phyloP scores from a whole-genome alignment of 306 rosid species.

The Luffa acutangula region DNA sequence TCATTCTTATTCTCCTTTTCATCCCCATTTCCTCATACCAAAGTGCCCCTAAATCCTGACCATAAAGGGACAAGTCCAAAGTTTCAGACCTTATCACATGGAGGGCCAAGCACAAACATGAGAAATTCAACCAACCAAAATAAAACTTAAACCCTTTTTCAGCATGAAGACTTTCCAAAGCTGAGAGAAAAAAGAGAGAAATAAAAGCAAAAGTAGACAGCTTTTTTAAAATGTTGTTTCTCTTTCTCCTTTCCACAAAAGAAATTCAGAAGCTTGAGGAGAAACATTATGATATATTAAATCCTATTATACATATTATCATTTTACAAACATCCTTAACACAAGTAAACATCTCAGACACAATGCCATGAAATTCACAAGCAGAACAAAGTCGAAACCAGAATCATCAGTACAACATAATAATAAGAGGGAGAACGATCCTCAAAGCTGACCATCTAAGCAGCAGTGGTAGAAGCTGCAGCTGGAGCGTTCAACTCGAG shows the following conservation, averaged over 20 bases:
- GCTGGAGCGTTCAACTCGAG: not conserved
- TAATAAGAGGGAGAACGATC: not conserved
- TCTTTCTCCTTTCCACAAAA: not conserved
- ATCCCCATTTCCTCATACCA: not conserved
- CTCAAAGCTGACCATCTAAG: not conserved
- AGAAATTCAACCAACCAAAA: not conserved
- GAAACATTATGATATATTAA: not conserved
- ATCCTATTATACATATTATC: not conserved
- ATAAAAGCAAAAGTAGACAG: not conserved
- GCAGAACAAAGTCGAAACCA: not conserved
- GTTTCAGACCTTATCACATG: not conserved
- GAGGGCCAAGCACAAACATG: not conserved
- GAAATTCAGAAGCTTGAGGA: not conserved
- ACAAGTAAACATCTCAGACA: not conserved
- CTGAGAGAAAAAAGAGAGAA: not conserved
- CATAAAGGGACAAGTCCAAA: not conserved
- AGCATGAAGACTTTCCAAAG: not conserved
- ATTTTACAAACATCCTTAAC: not conserved
- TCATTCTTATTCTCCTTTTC: not conserved
- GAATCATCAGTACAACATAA: not conserved
- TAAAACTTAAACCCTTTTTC: not conserved
- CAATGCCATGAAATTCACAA: not conserved
- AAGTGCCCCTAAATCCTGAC: not conserved
- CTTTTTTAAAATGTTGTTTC: not conserved
- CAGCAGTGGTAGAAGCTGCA: not conserved